Evolutionary conservation across 2,329 filamentous ascomycete species (phyloP).

Genomic region (Colletotrichum kahawae): DNA sequence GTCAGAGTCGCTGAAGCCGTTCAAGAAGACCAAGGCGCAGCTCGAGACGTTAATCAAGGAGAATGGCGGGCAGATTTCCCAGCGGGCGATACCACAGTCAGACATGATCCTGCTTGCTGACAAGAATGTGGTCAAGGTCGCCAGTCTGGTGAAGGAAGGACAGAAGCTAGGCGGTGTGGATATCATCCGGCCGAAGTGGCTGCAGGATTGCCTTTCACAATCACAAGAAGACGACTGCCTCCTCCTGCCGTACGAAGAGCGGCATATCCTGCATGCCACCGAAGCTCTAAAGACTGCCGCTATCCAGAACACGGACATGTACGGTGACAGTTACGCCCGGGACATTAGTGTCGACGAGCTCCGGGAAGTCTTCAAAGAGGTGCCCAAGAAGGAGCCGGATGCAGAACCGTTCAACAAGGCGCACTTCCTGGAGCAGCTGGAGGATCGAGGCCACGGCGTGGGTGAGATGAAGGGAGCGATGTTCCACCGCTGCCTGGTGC

Average conservation of each 20-base stretch:
- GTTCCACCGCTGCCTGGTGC: slow-evolving; percentile 52
- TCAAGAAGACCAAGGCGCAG: slow-evolving; percentile 77
- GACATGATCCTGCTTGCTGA: slow-evolving; percentile 79
- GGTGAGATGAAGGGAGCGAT: slow-evolving; percentile 54
- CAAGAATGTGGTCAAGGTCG: slow-evolving; percentile 80
- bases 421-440: slow-evolving; percentile 59
- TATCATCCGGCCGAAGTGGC: slow-evolving; percentile 81
- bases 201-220: slow-evolving; percentile 78
- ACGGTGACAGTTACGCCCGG: slow-evolving; percentile 82
- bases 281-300: slow-evolving; percentile 60
- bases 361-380: slow-evolving; percentile 49
- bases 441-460: slow-evolving; percentile 60
- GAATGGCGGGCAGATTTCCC: slow-evolving; percentile 80
- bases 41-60: slow-evolving; percentile 83
- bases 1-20: slow-evolving; percentile 73
- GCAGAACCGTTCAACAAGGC: slow-evolving; percentile 45
- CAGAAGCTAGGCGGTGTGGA: slow-evolving; percentile 73
- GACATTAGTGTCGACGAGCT: slow-evolving; percentile 72
- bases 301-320: slow-evolving; percentile 72
- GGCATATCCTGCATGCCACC: slow-evolving; percentile 75
- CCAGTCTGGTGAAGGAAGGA: slow-evolving; percentile 77
- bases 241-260: slow-evolving; percentile 64
- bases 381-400: slow-evolving; percentile 53
- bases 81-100: slow-evolving; percentile 68
- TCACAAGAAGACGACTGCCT: slow-evolving; percentile 60